These are phyloP conservation scores for Cadophora sp. DNA, from an alignment of 2,329 filamentous ascomycete genomes.

Conservation along the genomic window DNA sequence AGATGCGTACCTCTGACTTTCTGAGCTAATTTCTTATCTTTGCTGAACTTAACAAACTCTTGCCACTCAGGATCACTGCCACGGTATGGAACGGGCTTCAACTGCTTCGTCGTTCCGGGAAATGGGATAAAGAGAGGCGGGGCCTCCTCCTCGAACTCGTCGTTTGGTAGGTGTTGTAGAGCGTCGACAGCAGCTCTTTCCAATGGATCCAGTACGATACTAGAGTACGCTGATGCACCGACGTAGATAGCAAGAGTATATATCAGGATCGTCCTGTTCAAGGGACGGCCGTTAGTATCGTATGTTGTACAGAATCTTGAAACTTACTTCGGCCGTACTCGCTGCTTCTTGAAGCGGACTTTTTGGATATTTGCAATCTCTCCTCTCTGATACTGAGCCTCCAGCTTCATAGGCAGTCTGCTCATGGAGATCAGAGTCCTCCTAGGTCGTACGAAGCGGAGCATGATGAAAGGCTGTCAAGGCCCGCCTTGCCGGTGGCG, in stretches of 20 bases:
- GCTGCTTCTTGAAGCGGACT: slow-evolving; percentile 37
- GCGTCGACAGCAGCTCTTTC: slow-evolving; percentile 44
- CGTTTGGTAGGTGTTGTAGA: slow-evolving; percentile 51
- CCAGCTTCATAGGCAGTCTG: slow-evolving; percentile 37
- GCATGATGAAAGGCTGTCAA: slow-evolving; percentile 37
- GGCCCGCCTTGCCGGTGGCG: slow-evolving; percentile 40
- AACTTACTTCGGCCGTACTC: slow-evolving; percentile 30
- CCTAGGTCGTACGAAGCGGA: slow-evolving; percentile 35
- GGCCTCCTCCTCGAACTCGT: slow-evolving; percentile 52
- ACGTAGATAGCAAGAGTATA: slow-evolving; percentile 45
- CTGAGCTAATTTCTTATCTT: slow-evolving; percentile 55
- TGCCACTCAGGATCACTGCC: slow-evolving; percentile 68
- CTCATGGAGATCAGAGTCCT: slow-evolving; percentile 28
- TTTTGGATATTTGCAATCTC: slow-evolving; percentile 34
- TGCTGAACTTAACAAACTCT: slow-evolving; percentile 63
- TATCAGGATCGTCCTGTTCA: slow-evolving; percentile 39
- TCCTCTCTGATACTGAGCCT: slow-evolving; percentile 34
- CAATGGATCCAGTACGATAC: slow-evolving; percentile 55
- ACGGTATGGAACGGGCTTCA: slow-evolving; percentile 58
- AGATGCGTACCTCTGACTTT: slow-evolving; percentile 30
- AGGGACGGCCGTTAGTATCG: slow-evolving; percentile 5
- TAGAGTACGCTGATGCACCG: slow-evolving; percentile 52
- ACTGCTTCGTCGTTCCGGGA: slow-evolving; percentile 60
- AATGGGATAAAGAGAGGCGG: slow-evolving; percentile 65
- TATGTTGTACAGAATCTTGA: neutral